Evolutionary conservation across 176 grass and related monocot species (phyloP).

Genomic region (Panicum miliaceum): DNA sequence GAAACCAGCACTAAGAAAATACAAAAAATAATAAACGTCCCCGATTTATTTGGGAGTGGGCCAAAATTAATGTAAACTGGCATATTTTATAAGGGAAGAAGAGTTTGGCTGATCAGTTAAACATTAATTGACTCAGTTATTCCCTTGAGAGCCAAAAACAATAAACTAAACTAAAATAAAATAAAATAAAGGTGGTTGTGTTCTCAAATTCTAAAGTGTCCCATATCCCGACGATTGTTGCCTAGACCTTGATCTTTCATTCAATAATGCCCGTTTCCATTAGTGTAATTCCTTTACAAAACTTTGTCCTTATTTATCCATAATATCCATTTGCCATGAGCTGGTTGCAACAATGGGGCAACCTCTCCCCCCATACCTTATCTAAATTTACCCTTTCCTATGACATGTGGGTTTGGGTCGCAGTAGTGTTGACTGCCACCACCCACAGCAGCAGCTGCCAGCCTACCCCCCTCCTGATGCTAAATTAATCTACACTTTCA

Average conservation of each 20-base stretch:
- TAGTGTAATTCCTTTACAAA: background rate
- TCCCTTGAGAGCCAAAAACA: background rate
- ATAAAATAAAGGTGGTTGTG: background rate
- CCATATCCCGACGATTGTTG: background rate
- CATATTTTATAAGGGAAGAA: background rate
- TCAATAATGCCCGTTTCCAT: background rate
- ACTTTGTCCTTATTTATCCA: background rate
- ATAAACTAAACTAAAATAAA: too few relatives aligned
- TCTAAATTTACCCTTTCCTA: background rate
- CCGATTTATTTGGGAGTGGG: background rate
- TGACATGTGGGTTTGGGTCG: background rate
- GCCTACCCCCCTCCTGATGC: background rate
- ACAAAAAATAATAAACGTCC: background rate
- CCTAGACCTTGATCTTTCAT: background rate
- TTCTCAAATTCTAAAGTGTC: background rate
- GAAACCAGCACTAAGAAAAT: conserved; percentile 2
- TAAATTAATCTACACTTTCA: background rate
- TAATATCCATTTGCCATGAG: background rate
- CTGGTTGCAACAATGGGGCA: background rate
- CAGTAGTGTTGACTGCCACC: too few relatives aligned
- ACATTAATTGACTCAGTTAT: background rate
- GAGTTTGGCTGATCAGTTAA: background rate
- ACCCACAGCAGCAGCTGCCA: too few relatives aligned
- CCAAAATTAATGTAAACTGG: background rate
- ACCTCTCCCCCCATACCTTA: background rate